Evolutionary conservation across 352 stramenopile genomes (phyloP), one percentile per base, ranked within the genome.

Genomic region (Phytopythium montanum): DNA sequence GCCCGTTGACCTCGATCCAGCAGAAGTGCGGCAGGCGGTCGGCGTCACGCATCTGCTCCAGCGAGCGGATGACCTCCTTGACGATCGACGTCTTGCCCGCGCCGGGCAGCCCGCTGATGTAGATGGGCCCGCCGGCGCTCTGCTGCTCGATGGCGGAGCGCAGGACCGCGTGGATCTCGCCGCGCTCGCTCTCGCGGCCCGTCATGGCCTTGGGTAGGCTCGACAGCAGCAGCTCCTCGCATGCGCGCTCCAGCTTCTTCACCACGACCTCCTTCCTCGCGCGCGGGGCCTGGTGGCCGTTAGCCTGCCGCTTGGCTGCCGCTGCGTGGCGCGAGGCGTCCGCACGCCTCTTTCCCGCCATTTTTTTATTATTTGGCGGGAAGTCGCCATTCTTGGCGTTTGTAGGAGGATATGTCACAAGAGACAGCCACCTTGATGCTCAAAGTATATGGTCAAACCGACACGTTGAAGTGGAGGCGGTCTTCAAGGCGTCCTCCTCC

Each of bases 31-130:
- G 71, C 31, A 89, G 52, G 12, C 67, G 52, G 14, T 60, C 58
- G 29, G 56, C 57, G 28, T 73, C 65, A 25, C 72, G 59, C 61
- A 85, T 61, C 4, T 44, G 54, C 60, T 87, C 70, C 3, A 87
- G 64, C 31, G 59, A 64, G 21, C 74, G 74, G 19, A 91, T 72
- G 29, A 89, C 76, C 48, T 91, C 81, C 31, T 85, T 86, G 3
- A 91, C 79, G 29, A 82, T 86, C 28, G 79, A 85, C 12, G 79
- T 91, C 64, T 91, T 91, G 36, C 81, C 81, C 18, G 73, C 77
- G 23, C 81, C 81, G 53, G 81, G 81, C 1, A 91, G 54, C 0
- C 81, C 81, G 45, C 81, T 91, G 42, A 91, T 85, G 65, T 91
- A 91, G 44, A 91, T 77, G 7, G 79, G 71, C 0, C 73, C 74